Evolutionary conservation across 2,329 filamentous ascomycete genomes (phyloP).

Genomic region (Arthrinium puccinioides): DNA sequence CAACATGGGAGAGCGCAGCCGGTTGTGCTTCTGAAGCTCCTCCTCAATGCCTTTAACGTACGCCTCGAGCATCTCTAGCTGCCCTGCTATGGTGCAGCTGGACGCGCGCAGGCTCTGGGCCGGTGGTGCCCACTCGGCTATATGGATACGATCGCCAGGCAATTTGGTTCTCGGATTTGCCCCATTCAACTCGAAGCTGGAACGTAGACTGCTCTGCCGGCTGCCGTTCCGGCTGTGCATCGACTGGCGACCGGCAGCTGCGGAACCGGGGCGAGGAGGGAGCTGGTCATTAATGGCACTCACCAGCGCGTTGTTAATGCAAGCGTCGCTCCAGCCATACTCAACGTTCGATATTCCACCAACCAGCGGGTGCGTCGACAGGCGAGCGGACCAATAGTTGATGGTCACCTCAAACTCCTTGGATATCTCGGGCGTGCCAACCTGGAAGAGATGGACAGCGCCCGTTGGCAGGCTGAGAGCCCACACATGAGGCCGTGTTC

Average conservation of each 20-base stretch:
- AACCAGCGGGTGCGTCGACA: conserved; percentile 87
- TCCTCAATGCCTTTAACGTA: conserved; percentile 84
- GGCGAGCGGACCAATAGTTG: conserved; percentile 94
- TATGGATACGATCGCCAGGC: conserved; percentile 75
- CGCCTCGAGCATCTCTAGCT: conserved; percentile 63
- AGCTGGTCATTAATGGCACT: conserved; percentile 41
- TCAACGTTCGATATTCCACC: conserved; percentile 96
- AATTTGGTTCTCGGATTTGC: conserved; percentile 56
- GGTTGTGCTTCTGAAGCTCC: conserved; percentile 81
- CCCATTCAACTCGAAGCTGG: conserved; percentile 58
- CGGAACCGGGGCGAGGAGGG: conserved; percentile 43
- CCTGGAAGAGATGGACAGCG: conserved; percentile 96
- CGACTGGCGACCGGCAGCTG: conserved; percentile 36
- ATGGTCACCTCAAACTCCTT: conserved; percentile 89
- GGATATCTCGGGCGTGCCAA: conserved; percentile 89
- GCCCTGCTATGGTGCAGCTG: conserved; percentile 69
- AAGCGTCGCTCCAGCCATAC: conserved; percentile 87
- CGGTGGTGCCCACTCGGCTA: conserved; percentile 85
- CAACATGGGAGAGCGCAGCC: conserved; percentile 78
- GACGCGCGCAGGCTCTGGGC: conserved; percentile 86
- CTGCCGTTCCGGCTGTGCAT: conserved; percentile 35
- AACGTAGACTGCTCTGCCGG: conserved; percentile 38
- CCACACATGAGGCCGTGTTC: conserved; percentile 86
- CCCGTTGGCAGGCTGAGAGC: conserved; percentile 86
- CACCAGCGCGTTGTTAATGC: conserved; percentile 59